These are phyloP conservation scores for Trichophyton rubrum DNA, from an alignment of 2,329 filamentous ascomycete species.

Conservation along the genomic window DNA sequence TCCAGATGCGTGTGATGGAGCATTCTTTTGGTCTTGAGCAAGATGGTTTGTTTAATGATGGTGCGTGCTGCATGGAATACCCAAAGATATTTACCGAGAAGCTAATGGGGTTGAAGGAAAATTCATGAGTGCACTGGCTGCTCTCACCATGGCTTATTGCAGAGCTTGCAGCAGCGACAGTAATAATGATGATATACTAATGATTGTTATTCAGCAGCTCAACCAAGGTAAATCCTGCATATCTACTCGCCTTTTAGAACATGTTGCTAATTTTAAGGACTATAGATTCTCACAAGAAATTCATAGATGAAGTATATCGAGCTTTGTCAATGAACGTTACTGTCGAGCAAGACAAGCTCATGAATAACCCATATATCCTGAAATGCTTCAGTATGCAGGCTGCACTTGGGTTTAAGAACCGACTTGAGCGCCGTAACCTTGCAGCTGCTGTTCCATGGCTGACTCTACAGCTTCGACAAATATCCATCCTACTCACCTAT, in stretches of 20 bases:
- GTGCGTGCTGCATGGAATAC: constrained; percentile 17
- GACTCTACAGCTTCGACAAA: constrained; percentile 61
- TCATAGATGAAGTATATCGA: constrained; percentile 54
- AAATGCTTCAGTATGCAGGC: constrained; percentile 68
- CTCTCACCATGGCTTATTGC: constrained; percentile 44
- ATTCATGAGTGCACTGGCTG: constrained; percentile 45
- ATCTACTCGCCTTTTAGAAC: background rate
- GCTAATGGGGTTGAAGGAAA: constrained; percentile 20
- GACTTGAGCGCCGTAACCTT: constrained; percentile 49
- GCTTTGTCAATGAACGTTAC: constrained; percentile 61
- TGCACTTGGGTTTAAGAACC: constrained; percentile 60
- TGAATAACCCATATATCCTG: constrained; percentile 61
- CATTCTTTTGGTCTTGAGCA: constrained; percentile 29
- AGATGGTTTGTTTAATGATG: constrained; percentile 26
- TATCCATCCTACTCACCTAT: constrained; percentile 49
- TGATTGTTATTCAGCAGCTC: constrained; percentile 46
- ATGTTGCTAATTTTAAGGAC: background rate
- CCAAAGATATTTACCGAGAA: background rate
- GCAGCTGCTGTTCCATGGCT: constrained; percentile 63
- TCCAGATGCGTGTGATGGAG: constrained; percentile 28
- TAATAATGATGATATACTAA: constrained; percentile 60
- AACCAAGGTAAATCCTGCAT: constrained; percentile 20
- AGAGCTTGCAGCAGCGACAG: constrained; percentile 36
- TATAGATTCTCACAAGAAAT: constrained; percentile 48
- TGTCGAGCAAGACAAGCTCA: constrained; percentile 61